Percentiles rank a stretch among this genome's conserved stretches.
These are phyloP conservation scores for Stentor roeselii DNA, from an alignment of 73 alveolate species.

Conservation along the genomic window DNA sequence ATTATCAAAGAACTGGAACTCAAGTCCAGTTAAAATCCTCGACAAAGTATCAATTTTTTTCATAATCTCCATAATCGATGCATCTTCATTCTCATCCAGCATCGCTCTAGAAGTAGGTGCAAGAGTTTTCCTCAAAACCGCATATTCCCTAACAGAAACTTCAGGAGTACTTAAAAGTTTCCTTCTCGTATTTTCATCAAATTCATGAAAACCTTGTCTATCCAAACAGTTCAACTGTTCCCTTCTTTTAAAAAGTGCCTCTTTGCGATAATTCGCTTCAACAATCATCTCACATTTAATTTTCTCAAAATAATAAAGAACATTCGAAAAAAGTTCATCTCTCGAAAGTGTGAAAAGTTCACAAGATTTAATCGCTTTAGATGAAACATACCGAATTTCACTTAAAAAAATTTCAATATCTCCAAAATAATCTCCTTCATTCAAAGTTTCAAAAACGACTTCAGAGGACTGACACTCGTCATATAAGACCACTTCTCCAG, in stretches of 20 bases:
- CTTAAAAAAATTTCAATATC: constrained; percentile 38
- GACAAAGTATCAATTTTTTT: too few species aligned
- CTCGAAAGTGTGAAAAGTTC: not conserved
- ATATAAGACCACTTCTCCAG: constrained; percentile 36
- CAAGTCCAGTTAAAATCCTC: too few species aligned
- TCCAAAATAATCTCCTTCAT: constrained; percentile 51
- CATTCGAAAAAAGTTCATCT: not conserved
- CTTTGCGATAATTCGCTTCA: not conserved
- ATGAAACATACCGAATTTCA: not conserved
- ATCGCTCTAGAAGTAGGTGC: constrained; percentile 1
- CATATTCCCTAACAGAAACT: not conserved
- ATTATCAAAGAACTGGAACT: too few species aligned
- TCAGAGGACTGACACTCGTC: constrained; percentile 35
- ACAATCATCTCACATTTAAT: not conserved
- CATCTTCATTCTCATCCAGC: not conserved
- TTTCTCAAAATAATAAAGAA: not conserved
- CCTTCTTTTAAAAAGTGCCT: not conserved
- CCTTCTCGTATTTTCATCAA: too few species aligned
- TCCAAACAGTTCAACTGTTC: not conserved
- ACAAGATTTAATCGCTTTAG: not conserved
- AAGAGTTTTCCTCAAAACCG: not conserved
- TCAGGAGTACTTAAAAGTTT: not conserved
- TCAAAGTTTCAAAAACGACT: constrained; percentile 34
- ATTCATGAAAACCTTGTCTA: not conserved
- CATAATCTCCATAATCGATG: too few species aligned